Percentiles rank a stretch among this genome's conserved stretches.
phyloP scores from a whole-genome alignment of 345 rosid species.

The Salix exigua region DNA sequence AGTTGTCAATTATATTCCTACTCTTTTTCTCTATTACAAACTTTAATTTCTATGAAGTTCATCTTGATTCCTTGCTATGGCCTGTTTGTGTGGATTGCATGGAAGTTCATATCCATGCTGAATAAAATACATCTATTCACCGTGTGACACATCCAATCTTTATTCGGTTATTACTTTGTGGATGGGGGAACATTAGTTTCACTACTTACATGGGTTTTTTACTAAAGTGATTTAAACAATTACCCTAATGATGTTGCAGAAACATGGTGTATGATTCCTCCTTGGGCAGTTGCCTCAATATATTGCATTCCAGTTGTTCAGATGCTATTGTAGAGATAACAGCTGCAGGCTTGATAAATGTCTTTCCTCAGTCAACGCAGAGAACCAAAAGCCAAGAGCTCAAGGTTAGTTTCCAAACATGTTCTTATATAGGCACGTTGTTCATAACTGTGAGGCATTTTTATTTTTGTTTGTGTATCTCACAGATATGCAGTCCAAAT shows the following conservation, averaged over 20 bases:
- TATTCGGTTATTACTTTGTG: background rate
- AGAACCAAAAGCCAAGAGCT: constrained; percentile 81
- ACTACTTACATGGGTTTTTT: background rate
- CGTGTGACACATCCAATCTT: no score
- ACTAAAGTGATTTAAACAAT: background rate
- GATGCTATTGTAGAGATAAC: constrained; percentile 66
- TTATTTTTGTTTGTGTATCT: background rate
- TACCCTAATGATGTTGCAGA: constrained; percentile 38
- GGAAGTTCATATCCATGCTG: no score
- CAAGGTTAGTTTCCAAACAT: constrained; percentile 45
- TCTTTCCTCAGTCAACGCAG: constrained; percentile 51
- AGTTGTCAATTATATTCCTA: no score
- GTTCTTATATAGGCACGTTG: constrained; percentile 13
- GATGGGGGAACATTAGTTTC: constrained; percentile 5
- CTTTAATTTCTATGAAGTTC: no score
- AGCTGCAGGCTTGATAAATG: constrained; percentile 57
- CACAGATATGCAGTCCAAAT: background rate
- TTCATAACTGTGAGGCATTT: background rate
- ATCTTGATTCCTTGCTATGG: no score
- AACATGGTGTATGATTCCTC: constrained; percentile 65
- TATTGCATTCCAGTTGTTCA: constrained; percentile 59
- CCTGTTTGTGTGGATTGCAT: no score
- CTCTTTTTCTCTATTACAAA: no score
- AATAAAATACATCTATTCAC: no score
- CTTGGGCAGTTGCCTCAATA: constrained; percentile 66